Percentiles rank a stretch among this genome's conserved stretches.
These are phyloP conservation scores for Boehmeria nivea DNA, from an alignment of 306 rosid genomes.

Conservation along the genomic window DNA sequence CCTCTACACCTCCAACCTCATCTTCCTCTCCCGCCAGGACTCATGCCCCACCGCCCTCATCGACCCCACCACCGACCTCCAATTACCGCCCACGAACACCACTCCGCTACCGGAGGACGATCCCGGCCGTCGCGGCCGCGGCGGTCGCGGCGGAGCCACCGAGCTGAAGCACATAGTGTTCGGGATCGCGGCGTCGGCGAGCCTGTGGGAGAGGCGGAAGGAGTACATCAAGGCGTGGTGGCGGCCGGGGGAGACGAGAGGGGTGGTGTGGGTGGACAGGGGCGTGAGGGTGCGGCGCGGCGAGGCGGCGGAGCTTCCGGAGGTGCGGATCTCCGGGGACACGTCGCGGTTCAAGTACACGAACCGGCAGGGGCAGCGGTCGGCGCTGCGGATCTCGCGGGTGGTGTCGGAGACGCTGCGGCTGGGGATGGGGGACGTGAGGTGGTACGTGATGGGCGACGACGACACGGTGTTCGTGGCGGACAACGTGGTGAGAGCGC, in stretches of 20 bases:
- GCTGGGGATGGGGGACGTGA: slow-evolving; percentile 79
- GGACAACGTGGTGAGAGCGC: slow-evolving; percentile 61
- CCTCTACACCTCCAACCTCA: slow-evolving; percentile 47
- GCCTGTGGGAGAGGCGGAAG: slow-evolving; percentile 57
- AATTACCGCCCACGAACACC: slow-evolving; percentile 15
- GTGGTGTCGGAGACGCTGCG: slow-evolving; percentile 71
- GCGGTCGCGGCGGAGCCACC: slow-evolving; percentile 23
- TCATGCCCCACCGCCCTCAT: slow-evolving; percentile 32
- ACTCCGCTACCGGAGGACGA: slow-evolving; percentile 11
- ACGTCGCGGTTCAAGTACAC: slow-evolving; percentile 53
- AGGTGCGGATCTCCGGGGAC: slow-evolving; percentile 55
- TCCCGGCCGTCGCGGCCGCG: background rate
- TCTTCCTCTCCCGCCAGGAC: slow-evolving; percentile 41
- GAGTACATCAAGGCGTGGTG: slow-evolving; percentile 86
- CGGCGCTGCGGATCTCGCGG: slow-evolving; percentile 85
- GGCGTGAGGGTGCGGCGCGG: slow-evolving; percentile 20
- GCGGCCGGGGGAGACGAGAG: slow-evolving; percentile 74
- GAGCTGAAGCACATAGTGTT: slow-evolving; percentile 66
- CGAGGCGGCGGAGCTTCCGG: slow-evolving; percentile 48
- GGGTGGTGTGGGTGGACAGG: slow-evolving; percentile 77
- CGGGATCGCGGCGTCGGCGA: slow-evolving; percentile 81
- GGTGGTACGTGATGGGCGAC: slow-evolving; percentile 95
- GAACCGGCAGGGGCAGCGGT: slow-evolving; percentile 64
- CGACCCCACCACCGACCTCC: slow-evolving; percentile 27
- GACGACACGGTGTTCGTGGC: slow-evolving; percentile 82